Evolutionary conservation across 179 eudicot genomes (phyloP), one percentile per base, ranked within the genome.

Genomic region (Actinidia arguta): DNA sequence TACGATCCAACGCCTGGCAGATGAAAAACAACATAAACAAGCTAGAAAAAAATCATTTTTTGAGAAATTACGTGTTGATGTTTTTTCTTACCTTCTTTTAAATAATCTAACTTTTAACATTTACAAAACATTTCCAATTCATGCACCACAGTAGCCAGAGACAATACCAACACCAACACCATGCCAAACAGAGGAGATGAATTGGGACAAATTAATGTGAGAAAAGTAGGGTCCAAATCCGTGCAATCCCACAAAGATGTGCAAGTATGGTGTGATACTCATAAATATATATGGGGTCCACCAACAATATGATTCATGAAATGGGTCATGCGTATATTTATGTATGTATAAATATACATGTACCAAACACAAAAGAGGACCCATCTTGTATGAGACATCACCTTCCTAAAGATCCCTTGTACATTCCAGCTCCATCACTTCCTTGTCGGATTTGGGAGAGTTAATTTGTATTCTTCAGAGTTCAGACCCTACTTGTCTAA

Each of bases 251-350:
- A 13, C 76, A 50, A 73, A 3, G 18, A 22, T 24, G 27, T 22
- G 59, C 76, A 14, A 73, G 76, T 73, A 50, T 48, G 76, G 76
- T 48, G 76, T 73, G 76, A 73, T 22, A 25, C 44, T 13, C 25
- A 22, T 73, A 50, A 50, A 73, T 50, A 24, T 73, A n/a, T n/a
- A n/a, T n/a, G n/a, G n/a, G n/a, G n/a, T n/a, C n/a, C n/a, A 42
- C 59, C 54, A 20, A 24, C 6, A 31, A 10, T 44, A 25, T 4
- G 8, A 51, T 25, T 50, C 59, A 55, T 73, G 77, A 47, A 25
- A 72, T 47, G 55, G 75, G 36, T 11, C 36, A 47, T 70, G 17
- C 25, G 4, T 46, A 25, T 52, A 73, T 48, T 73, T 44, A 73
- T 73, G 42, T 24, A 50, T 46, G 17, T n/a, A n/a, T n/a, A n/a